Percentiles rank a stretch among this genome's conserved stretches.
Evolutionary conservation across 805 yeast genomes (phyloP).

Genomic region (Wickerhamiella alocasiicola): DNA sequence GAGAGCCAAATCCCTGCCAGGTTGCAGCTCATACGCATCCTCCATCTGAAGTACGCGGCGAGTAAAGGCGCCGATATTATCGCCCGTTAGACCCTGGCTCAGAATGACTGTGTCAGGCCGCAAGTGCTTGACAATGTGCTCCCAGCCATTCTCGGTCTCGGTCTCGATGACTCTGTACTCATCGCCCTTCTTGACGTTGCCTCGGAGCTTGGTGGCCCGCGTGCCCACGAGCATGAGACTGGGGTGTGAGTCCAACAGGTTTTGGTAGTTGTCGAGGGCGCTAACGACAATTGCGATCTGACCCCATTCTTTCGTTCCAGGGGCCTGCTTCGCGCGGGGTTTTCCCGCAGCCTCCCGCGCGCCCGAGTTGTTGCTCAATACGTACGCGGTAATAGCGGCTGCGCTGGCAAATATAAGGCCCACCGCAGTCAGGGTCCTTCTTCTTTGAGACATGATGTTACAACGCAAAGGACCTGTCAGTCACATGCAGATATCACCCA

Average conservation of each 20-base stretch:
- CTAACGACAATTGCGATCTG: conserved; percentile 12
- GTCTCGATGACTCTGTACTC: conserved; percentile 33
- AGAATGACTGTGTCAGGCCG: conserved; percentile 26
- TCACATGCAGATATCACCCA: too few relatives aligned
- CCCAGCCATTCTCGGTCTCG: conserved; percentile 37
- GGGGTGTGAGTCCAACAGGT: conserved; percentile 26
- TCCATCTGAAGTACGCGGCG: conserved; percentile 14
- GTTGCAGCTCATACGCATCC: too few relatives aligned
- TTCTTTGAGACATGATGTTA: too few relatives aligned
- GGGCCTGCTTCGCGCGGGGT: too few relatives aligned
- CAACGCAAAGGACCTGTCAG: too few relatives aligned
- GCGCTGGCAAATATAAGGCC: neutral
- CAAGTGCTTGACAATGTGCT: conserved; percentile 45
- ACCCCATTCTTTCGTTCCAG: conserved; percentile 1
- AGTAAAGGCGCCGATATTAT: conserved; percentile 14
- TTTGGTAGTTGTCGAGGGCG: conserved; percentile 17
- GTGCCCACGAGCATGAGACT: conserved; percentile 13
- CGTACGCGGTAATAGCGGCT: neutral
- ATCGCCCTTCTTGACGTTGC: conserved; percentile 9
- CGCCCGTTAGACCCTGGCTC: conserved; percentile 14
- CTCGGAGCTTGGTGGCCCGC: conserved; percentile 18
- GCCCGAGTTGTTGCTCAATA: neutral
- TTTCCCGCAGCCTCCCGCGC: neutral
- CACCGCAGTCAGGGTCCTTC: neutral
- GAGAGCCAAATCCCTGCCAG: too few relatives aligned